Evolutionary conservation across 2,329 filamentous ascomycete genomes (phyloP).

Genomic region (Knufia petricola): DNA sequence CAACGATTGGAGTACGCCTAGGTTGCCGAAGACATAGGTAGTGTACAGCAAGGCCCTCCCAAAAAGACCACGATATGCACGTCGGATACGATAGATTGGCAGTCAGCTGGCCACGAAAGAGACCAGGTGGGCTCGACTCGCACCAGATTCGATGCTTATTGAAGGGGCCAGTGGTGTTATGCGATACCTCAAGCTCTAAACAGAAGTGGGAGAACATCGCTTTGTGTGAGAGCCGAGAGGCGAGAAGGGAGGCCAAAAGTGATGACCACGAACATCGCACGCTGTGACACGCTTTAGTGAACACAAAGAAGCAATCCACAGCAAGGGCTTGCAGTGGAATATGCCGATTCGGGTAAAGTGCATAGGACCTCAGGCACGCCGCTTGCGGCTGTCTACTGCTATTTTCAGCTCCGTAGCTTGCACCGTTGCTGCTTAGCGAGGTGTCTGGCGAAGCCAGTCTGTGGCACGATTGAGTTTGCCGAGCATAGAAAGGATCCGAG

Average conservation of each 20-base stretch:
- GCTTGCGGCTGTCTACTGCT: conserved; percentile 6
- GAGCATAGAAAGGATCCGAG: background rate
- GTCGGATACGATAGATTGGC: background rate
- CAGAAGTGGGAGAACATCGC: background rate
- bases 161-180: too few relatives aligned
- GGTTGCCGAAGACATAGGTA: conserved; percentile 4
- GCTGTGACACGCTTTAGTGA: background rate
- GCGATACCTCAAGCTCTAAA: too few relatives aligned
- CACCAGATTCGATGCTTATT: background rate
- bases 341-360: background rate
- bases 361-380: background rate
- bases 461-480: background rate
- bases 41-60: conserved; percentile 2
- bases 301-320: background rate
- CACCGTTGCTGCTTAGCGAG: conserved; percentile 4
- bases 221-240: background rate
- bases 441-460: background rate
- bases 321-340: background rate
- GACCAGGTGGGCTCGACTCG: background rate
- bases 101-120: background rate
- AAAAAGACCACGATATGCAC: background rate
- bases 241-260: background rate
- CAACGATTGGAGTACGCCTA: conserved; percentile 2
- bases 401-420: conserved; percentile 9
- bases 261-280: background rate